Base-by-base conservation (phyloP, 371 early-diverging fungal genomes). In the Actinomortierella ambigua region DNA sequence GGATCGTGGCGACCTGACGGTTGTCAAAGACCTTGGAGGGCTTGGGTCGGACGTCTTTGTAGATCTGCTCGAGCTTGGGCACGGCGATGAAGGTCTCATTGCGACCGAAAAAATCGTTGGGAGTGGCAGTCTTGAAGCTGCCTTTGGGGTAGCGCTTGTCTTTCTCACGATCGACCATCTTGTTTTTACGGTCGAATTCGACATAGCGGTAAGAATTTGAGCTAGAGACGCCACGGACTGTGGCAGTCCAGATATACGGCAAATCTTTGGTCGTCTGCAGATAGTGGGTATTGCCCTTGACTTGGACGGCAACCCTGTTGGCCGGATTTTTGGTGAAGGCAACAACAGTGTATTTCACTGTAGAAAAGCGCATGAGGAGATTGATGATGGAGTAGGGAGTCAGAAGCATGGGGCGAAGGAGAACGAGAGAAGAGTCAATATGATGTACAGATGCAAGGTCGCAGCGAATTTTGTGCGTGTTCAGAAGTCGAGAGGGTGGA, bases 271-370 rank as follows among this genome's bases (percentile, higher is more conserved):
- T 23, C 48, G 68, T 62, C 1, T 53, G 55, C 34, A 68, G 57
- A 3, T 29, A 26, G 13, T 61, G 58, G 48, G 58, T n/a, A 20
- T 61, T 42, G 14, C 26, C 34, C 44, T 68, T 50, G 59, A 68
- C 58, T 50, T 61, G 0, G 29, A 68, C 68, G 22, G 58, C 68
- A 46, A 68, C 61, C 6, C 57, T 49, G 15, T 54, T 51, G 42
- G 26, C 39, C 6, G 40, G 51, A 14, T 55, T 41, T 42, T 58
- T 58, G 6, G 68, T 61, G 50, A 39, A 68, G 24, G 58, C 68
- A 11, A 68, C 47, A 44, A 68, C 61, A 18, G 57, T 68, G 55
- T 68, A 68, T 28, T 58, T 58, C n/a, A 68, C 68, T 68, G 55
- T 20, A 42, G 13, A 8, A 48, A 27, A n/a, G n/a, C n/a, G n/a